A percentile compares a stretch with the other conserved stretches of the same genome.
Conservation (phyloP, 148 eudicot genomes). For the Spergularia bocconei region DNA sequence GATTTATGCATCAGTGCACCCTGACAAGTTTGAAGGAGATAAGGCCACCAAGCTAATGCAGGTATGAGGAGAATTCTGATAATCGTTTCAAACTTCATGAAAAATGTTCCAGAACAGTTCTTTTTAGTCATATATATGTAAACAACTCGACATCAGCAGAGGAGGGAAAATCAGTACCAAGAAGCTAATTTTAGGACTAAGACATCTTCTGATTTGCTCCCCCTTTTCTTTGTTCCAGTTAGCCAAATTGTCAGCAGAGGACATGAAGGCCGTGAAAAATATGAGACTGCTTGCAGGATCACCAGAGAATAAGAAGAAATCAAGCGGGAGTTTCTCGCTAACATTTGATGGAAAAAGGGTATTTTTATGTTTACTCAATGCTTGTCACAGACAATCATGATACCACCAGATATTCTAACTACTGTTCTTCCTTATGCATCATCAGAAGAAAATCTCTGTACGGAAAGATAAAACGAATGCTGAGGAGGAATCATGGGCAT, state of each 20-base stretch:
- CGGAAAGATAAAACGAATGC: slow-evolving; percentile 70
- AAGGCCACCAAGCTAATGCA: slow-evolving; percentile 93
- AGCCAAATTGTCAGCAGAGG: slow-evolving; percentile 74
- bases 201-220: not conserved
- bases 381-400: slow-evolving; percentile 4
- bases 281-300: slow-evolving; percentile 77
- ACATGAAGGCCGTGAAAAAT: slow-evolving; percentile 75
- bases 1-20: slow-evolving; percentile 82
- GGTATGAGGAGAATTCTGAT: slow-evolving; percentile 37
- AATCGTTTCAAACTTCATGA: not conserved
- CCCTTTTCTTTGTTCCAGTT: slow-evolving; percentile 41
- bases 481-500: slow-evolving; percentile 92
- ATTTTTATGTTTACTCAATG: slow-evolving; percentile 16
- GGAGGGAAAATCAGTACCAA: not conserved
- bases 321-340: slow-evolving; percentile 74
- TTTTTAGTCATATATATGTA: not conserved
- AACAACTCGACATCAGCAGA: not conserved
- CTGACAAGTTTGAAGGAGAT: slow-evolving; percentile 98
- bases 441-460: slow-evolving; percentile 67
- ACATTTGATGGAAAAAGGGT: slow-evolving; percentile 90
- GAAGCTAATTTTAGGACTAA: not conserved
- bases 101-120: not conserved
- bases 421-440: slow-evolving; percentile 20
- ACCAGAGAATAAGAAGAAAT: slow-evolving; percentile 40
- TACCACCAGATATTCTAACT: slow-evolving; percentile 16